Base-by-base conservation (phyloP, 1,284 basidiomycete species). In the Tylopilus sp. region DNA sequence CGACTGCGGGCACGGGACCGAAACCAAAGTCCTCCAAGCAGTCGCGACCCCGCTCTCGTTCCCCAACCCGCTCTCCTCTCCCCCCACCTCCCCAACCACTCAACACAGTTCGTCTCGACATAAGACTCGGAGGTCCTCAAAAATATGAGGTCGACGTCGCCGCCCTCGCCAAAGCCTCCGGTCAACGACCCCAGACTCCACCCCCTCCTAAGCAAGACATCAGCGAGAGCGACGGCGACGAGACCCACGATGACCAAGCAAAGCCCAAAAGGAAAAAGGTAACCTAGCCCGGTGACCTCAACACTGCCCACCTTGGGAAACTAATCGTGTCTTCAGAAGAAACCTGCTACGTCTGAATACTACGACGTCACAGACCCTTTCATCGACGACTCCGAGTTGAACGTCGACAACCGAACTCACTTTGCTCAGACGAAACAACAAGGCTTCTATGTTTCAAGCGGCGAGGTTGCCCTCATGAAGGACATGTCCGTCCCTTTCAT, bases 331-430 rank as follows among this genome's bases (percentile, higher is more conserved):
- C 42, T 31, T 51, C 58, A 78, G 74, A 79, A 80, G 66, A 84
- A 85, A 68, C 79, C 76, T 48, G 70, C 73, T 4, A 72, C 73
- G 0, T 68, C 78, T 19, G 86, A 89, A 56, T 86, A 88, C 63
- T 99, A 99, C 74, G 95, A 99, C 70, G 76, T 86, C 16, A 75
- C 79, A 1, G 96, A 99, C 70, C 89, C 92, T 0, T 98, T 98
- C 71, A 97, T 99, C 62, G 96, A 99, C 74, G 96, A 99, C 70
- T 92, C 92, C 0, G 95, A 99, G 65, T 78, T 97, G 47, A 84
- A 82, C 18, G 74, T 95, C 36, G 94, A 97, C 70, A 86, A 95
- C 63, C 86, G 93, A 2, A 92, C 89, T 2, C 91, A 84, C 70
- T 90, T 92, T 61, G 91, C 89, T n/a, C 86, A 93, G 68, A 95